These are phyloP conservation scores for Diaporthe destruens DNA, from an alignment of 2,329 filamentous ascomycete genomes.

Conservation along the genomic window DNA sequence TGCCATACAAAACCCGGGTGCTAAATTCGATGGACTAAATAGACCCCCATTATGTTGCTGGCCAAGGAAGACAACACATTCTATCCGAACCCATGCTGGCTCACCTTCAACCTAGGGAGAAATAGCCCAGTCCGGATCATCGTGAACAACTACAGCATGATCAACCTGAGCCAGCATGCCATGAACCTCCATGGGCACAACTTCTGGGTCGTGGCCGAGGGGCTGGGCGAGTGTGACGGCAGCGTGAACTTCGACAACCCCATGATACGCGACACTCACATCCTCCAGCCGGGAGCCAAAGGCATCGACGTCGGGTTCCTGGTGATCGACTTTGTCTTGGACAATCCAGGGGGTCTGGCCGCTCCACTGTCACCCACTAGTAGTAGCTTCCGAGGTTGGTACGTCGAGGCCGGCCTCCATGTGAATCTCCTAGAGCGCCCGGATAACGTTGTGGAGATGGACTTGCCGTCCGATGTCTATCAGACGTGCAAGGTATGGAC, in stretches of 20 bases:
- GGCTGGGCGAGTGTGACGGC: constrained; percentile 1
- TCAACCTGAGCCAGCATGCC: not conserved
- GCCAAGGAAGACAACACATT: not conserved
- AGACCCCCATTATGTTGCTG: not conserved
- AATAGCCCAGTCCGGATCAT: not conserved
- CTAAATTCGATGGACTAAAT: not conserved
- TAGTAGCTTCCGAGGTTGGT: no score
- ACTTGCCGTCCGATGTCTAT: not conserved
- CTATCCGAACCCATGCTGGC: not conserved
- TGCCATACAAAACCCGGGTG: not conserved
- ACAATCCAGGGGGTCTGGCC: not conserved
- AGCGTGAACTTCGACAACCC: not conserved
- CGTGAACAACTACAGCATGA: not conserved
- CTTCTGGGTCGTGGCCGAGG: not conserved
- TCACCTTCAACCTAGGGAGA: not conserved
- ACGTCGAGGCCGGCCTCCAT: not conserved
- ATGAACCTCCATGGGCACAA: not conserved
- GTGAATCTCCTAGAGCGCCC: not conserved
- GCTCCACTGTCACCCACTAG: not conserved
- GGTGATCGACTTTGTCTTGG: not conserved
- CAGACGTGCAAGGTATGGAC: not conserved
- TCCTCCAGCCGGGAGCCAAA: not conserved
- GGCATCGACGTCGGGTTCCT: not conserved
- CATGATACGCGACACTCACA: not conserved
- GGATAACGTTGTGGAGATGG: not conserved